phyloP scores from a whole-genome alignment of 768 basidiomycete genomes.

The Trametes punicea region DNA sequence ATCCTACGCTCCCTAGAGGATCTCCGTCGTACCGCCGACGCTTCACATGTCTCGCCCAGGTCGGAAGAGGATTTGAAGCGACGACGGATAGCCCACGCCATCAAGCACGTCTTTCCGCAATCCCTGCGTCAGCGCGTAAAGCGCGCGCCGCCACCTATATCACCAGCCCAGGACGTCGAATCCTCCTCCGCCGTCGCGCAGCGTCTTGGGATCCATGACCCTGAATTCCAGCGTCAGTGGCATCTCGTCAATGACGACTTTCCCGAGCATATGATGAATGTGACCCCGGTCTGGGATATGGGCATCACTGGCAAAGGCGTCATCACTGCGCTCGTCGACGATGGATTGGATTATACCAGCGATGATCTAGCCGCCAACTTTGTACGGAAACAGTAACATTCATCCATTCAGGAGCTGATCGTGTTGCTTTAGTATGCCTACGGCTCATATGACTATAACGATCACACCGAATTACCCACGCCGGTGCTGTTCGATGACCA shows the following conservation, averaged over 20 bases:
- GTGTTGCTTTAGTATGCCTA: constrained; percentile 58
- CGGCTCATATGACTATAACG: constrained; percentile 95
- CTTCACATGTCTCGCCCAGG: constrained; percentile 32
- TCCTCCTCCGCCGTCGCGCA: constrained; percentile 49
- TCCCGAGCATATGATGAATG: constrained; percentile 86
- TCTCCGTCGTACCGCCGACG: constrained; percentile 35
- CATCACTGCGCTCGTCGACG: constrained; percentile 88
- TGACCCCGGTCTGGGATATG: constrained; percentile 88
- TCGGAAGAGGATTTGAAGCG: constrained; percentile 40
- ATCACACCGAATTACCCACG: constrained; percentile 82
- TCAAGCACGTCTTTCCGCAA: constrained; percentile 62
- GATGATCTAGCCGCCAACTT: constrained; percentile 89
- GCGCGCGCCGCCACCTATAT: constrained; percentile 65
- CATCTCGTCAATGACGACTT: constrained; percentile 87
- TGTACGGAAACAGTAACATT: constrained; percentile 45
- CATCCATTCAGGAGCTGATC: neutral
- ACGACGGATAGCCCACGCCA: constrained; percentile 48
- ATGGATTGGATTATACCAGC: constrained; percentile 88
- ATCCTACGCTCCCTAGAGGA: constrained; percentile 49
- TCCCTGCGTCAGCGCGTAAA: constrained; percentile 64
- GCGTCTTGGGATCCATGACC: constrained; percentile 72
- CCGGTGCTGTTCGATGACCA: constrained; percentile 89
- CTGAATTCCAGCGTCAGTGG: constrained; percentile 86
- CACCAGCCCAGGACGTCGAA: constrained; percentile 32
- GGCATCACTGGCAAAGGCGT: constrained; percentile 87